Evolutionary conservation across 1,284 basidiomycete species (phyloP).

Genomic region (Moesziomyces antarcticus): DNA sequence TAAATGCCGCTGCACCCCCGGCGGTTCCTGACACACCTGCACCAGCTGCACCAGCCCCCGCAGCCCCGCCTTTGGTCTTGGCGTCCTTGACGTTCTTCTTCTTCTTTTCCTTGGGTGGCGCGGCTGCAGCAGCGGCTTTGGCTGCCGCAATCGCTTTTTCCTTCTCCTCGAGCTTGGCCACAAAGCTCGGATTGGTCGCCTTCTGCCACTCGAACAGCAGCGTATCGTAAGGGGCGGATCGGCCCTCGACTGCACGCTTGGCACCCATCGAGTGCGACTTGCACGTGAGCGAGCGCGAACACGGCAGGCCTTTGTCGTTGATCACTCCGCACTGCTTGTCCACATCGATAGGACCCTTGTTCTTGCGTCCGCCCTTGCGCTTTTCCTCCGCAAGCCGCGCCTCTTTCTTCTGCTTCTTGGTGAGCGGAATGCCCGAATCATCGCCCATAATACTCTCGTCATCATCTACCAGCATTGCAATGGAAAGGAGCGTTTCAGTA

Average conservation of each 20-base stretch:
- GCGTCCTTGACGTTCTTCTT: slow-evolving; percentile 46
- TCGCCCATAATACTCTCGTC: slow-evolving; percentile 37
- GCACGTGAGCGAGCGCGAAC: slow-evolving; percentile 96
- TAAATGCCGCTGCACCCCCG: slow-evolving; percentile 14
- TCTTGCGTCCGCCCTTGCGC: slow-evolving; percentile 50
- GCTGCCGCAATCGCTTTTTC: slow-evolving; percentile 62
- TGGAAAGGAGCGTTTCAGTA: background rate
- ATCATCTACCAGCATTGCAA: slow-evolving; percentile 21
- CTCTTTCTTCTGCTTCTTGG: slow-evolving; percentile 45
- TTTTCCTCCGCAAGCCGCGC: slow-evolving; percentile 39
- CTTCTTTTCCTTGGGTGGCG: slow-evolving; percentile 60
- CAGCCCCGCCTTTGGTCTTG: slow-evolving; percentile 14
- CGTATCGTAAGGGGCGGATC: slow-evolving; percentile 85
- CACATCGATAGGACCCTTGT: slow-evolving; percentile 72
- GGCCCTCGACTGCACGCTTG: slow-evolving; percentile 89
- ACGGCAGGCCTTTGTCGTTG: slow-evolving; percentile 92
- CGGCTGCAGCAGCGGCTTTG: slow-evolving; percentile 48
- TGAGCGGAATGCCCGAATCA: slow-evolving; percentile 14
- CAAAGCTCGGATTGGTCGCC: slow-evolving; percentile 88
- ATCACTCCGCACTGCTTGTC: slow-evolving; percentile 97
- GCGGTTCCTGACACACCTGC: slow-evolving; percentile 8
- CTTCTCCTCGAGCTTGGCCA: slow-evolving; percentile 82
- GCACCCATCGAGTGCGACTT: slow-evolving; percentile 98
- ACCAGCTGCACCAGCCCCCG: slow-evolving; percentile 2
- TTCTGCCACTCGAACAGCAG: slow-evolving; percentile 87